A percentile compares a stretch with the other conserved stretches of the same genome.
phyloP scores from a whole-genome alignment of 306 rosid genomes.

The Prunus padus region DNA sequence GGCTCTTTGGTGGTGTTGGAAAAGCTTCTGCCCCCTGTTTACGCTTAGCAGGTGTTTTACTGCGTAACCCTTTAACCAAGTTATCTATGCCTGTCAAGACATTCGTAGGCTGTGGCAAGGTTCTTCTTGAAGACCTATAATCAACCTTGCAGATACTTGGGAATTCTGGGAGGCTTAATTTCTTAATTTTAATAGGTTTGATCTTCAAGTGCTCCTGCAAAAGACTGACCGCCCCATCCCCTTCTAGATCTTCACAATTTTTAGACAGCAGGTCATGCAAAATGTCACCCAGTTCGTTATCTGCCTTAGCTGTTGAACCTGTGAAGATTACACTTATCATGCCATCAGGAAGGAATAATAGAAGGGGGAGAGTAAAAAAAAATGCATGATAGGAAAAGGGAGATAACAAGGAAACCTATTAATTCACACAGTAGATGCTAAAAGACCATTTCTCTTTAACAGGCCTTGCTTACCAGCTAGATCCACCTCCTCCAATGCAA shows the following conservation, averaged over 20 bases:
- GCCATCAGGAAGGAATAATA: slow-evolving; percentile 4
- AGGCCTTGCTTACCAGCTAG: slow-evolving; percentile 39
- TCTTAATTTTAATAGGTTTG: slow-evolving; percentile 56
- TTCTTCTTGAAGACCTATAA: slow-evolving; percentile 42
- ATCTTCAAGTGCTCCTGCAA: slow-evolving; percentile 70
- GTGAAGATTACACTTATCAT: slow-evolving; percentile 13
- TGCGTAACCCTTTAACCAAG: slow-evolving; percentile 34
- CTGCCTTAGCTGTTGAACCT: slow-evolving; percentile 51
- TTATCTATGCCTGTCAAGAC: slow-evolving; percentile 44
- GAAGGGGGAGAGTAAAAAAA: background rate
- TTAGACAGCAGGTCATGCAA: slow-evolving; percentile 56
- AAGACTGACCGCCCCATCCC: slow-evolving; percentile 43
- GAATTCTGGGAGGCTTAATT: slow-evolving; percentile 58
- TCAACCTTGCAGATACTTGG: slow-evolving; percentile 40
- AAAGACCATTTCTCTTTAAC: background rate
- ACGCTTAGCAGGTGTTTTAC: slow-evolving; percentile 36
- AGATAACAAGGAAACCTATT: background rate
- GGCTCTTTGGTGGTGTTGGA: slow-evolving; percentile 73
- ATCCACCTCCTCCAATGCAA: slow-evolving; percentile 33
- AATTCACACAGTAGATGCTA: background rate
- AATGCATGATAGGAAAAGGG: background rate
- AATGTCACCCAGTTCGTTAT: slow-evolving; percentile 34
- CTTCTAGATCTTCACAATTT: slow-evolving; percentile 60
- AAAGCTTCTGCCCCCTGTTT: slow-evolving; percentile 43
- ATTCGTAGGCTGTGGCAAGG: slow-evolving; percentile 44